Conservation (phyloP, 306 rosid genomes). For the Cicer judaicum region DNA sequence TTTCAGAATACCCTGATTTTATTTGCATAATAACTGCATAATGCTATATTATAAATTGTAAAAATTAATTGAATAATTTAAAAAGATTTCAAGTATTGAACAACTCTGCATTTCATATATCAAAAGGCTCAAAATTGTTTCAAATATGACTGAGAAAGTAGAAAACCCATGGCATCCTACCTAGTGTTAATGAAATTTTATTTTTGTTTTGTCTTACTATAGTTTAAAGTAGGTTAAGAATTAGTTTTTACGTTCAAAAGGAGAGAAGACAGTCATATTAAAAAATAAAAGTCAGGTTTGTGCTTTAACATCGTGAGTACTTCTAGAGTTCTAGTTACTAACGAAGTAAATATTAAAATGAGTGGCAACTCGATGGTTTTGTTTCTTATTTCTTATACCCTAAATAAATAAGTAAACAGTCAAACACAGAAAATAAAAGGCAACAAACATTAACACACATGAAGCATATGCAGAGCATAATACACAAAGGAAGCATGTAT, state of each 20-base stretch:
- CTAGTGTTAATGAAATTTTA: too few species aligned
- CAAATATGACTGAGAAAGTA: too few species aligned
- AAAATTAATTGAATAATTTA: neutral
- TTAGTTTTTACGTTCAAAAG: neutral
- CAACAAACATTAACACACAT: conserved; percentile 8
- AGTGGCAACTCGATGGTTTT: too few species aligned
- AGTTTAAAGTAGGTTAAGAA: too few species aligned
- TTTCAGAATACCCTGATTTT: neutral
- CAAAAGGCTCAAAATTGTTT: neutral
- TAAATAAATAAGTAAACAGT: neutral
- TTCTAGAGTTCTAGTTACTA: too few species aligned
- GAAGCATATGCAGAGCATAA: conserved; percentile 18
- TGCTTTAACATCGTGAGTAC: too few species aligned
- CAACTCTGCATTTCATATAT: neutral
- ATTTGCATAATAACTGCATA: neutral
- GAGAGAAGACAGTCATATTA: neutral
- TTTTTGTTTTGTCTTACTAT: too few species aligned
- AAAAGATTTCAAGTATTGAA: too few species aligned
- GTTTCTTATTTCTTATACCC: too few species aligned
- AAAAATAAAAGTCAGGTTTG: neutral
- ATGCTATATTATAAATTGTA: neutral
- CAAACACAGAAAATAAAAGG: conserved; percentile 4
- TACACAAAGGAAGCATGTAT: neutral
- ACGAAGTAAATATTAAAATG: too few species aligned
- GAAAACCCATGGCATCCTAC: too few species aligned